Percentiles rank a stretch among this genome's conserved stretches.
These are phyloP conservation scores for Daldinia caldariorum DNA, from an alignment of 495 filamentous ascomycete species.

Conservation along the genomic window DNA sequence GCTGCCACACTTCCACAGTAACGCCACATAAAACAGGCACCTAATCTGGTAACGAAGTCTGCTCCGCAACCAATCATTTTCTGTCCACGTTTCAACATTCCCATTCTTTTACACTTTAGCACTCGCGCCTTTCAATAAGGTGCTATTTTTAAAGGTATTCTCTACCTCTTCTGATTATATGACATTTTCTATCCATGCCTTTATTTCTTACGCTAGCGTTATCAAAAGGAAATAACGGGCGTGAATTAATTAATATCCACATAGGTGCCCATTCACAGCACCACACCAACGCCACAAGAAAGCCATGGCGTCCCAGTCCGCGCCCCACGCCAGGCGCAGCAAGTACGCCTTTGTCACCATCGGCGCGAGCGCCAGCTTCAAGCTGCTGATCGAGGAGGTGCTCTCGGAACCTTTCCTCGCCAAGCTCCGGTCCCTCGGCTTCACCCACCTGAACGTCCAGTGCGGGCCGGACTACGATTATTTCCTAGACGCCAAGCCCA, in stretches of 20 bases:
- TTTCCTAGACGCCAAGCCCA: constrained; percentile 37
- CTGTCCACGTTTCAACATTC: not conserved
- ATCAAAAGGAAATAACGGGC: not conserved
- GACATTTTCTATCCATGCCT: not conserved
- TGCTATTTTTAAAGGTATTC: not conserved
- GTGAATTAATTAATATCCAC: not conserved
- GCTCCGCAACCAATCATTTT: too few relatives aligned
- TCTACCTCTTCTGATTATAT: not conserved
- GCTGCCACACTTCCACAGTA: not conserved
- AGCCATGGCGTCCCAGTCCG: not conserved
- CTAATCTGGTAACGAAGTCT: not conserved
- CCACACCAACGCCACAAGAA: not conserved
- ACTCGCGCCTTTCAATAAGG: not conserved
- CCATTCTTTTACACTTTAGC: not conserved
- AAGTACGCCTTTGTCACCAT: constrained; percentile 75
- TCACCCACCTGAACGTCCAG: constrained; percentile 76
- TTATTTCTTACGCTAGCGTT: not conserved
- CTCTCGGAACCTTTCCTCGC: constrained; percentile 68
- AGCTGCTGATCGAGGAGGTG: constrained; percentile 71
- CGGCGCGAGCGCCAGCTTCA: constrained; percentile 89
- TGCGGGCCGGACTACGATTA: constrained; percentile 68
- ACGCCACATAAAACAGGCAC: not conserved
- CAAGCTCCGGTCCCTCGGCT: constrained; percentile 63
- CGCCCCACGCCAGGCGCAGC: not conserved
- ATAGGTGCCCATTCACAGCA: not conserved